Percentiles rank a stretch among this genome's conserved stretches.
Conservation (phyloP, 495 filamentous ascomycete species). For the Aspergillus baeticus region DNA sequence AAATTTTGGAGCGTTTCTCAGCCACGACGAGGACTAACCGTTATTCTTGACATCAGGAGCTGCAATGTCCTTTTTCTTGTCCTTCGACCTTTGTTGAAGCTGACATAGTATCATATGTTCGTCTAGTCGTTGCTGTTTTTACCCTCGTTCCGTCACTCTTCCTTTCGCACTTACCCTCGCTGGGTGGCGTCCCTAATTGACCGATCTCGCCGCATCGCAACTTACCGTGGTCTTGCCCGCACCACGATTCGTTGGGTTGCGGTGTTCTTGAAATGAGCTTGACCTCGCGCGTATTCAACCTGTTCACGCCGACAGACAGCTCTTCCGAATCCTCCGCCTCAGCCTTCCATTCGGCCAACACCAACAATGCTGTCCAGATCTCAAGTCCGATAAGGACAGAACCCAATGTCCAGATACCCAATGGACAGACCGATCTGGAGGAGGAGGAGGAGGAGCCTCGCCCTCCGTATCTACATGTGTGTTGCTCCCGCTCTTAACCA, state of each 20-base stretch:
- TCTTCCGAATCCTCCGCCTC: conserved; percentile 24
- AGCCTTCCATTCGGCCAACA: conserved; percentile 3
- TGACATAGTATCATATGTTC: conserved; percentile 19
- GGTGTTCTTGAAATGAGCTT: conserved; percentile 47
- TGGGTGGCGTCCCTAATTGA: conserved; percentile 15
- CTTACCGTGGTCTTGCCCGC: conserved; percentile 32
- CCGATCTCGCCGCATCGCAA: conserved; percentile 25
- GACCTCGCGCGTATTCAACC: conserved; percentile 43
- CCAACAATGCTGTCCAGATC: conserved; percentile 16
- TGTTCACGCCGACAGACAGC: conserved; percentile 41
- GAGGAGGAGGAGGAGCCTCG: conserved; percentile 53
- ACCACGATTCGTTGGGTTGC: conserved; percentile 33
- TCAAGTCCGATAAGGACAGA: conserved; percentile 18
- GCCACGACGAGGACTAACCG: neutral
- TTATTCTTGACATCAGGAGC: conserved; percentile 6
- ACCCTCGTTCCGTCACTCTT: conserved; percentile 16
- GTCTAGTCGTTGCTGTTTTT: conserved; percentile 9
- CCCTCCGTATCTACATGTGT: conserved; percentile 65
- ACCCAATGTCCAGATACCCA: conserved; percentile 14
- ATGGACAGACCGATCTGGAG: conserved; percentile 25
- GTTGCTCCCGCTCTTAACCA: conserved; percentile 20
- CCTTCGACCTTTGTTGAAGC: conserved; percentile 16
- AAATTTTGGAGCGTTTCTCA: conserved; percentile 32
- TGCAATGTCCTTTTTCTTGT: conserved; percentile 18
- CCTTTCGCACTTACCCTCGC: conserved; percentile 3